These are phyloP conservation scores for Phaffomyces opuntiae DNA, from an alignment of 805 yeast genomes.

Conservation along the genomic window DNA sequence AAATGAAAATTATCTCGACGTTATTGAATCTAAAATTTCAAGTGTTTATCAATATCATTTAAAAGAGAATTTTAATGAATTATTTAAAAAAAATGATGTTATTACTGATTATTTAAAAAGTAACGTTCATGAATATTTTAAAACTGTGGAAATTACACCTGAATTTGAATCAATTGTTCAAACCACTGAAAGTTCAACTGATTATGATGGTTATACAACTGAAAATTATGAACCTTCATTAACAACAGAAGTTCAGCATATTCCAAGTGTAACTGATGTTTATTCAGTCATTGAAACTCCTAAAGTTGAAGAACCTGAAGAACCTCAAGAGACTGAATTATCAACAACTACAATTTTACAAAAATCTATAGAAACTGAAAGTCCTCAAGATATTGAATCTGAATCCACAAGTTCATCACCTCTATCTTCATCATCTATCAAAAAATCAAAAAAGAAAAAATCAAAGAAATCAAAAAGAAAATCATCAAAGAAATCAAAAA, in stretches of 20 bases:
- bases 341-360: neutral
- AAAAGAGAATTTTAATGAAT: neutral
- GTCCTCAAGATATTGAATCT: too few relatives aligned
- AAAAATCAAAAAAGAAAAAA: conserved; percentile 8
- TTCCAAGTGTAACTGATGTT: too few relatives aligned
- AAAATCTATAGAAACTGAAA: too few relatives aligned
- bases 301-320: too few relatives aligned
- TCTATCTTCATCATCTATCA: neutral
- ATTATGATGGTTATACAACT: neutral
- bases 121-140: neutral
- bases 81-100: neutral
- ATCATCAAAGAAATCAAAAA: neutral
- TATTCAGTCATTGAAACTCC: too few relatives aligned
- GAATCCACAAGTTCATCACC: too few relatives aligned
- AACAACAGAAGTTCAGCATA: neutral
- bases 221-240: neutral
- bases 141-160: neutral
- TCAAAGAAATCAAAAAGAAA: conserved; percentile 3
- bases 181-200: neutral
- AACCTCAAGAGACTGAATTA: neutral
- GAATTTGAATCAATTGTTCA: neutral
- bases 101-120: conserved; percentile 1
- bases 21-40: conserved; percentile 3
- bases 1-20: neutral
- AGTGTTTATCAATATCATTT: conserved; percentile 3